Evolutionary conservation across 306 rosid species (phyloP).

Genomic region (Inga oerstediana): DNA sequence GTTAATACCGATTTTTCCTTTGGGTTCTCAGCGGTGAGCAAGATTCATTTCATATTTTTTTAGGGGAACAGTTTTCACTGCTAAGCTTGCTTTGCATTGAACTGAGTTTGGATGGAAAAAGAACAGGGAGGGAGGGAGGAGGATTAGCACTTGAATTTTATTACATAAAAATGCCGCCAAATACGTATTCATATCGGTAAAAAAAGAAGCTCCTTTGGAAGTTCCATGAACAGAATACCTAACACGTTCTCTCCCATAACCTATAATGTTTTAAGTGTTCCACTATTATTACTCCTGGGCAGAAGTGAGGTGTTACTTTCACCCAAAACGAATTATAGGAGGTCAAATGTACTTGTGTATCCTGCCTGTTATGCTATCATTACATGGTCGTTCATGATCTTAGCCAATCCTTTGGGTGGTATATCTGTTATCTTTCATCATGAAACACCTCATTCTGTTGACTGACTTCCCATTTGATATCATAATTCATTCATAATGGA

Average conservation of each 20-base stretch:
- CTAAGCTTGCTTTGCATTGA: background rate
- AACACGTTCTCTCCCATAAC: background rate
- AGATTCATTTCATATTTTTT: background rate
- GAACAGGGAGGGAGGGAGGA: background rate
- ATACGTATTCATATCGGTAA: background rate
- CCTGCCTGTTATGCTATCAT: background rate
- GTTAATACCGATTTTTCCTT: slow-evolving; percentile 15
- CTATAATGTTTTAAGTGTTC: background rate
- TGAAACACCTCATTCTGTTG: too few species aligned
- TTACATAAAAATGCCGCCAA: background rate
- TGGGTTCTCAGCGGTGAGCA: slow-evolving; percentile 19
- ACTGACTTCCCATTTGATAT: too few species aligned
- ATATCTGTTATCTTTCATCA: background rate
- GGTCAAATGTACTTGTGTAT: background rate
- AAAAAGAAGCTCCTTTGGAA: background rate
- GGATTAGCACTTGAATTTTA: background rate
- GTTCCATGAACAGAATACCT: background rate
- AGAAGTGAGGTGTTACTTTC: background rate
- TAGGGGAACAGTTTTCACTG: background rate
- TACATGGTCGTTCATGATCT: background rate
- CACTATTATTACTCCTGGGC: background rate
- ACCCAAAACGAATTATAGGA: background rate
- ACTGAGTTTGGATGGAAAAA: background rate
- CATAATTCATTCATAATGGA: too few species aligned
- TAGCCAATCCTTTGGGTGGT: background rate